Evolutionary conservation across 2,329 filamentous ascomycete species (phyloP).

Genomic region (Sclerotinia trifoliorum): DNA sequence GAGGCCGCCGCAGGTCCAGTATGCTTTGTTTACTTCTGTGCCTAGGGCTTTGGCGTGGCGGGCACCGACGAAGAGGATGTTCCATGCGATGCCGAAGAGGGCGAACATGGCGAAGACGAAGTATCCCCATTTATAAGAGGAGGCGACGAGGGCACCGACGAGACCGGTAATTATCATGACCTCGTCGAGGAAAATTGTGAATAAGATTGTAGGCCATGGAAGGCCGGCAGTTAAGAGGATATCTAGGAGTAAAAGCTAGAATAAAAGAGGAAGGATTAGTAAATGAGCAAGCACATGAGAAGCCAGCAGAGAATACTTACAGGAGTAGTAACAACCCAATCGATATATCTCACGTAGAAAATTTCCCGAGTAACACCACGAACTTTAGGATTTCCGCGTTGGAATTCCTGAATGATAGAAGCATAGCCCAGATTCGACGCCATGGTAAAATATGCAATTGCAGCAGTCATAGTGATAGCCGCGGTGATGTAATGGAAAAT

Average conservation of each 20-base stretch:
- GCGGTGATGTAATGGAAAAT: constrained; percentile 66
- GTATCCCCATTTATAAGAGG: constrained; percentile 68
- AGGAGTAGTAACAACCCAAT: constrained; percentile 63
- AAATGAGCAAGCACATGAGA: background rate
- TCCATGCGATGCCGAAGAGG: constrained; percentile 60
- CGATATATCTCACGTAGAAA: constrained; percentile 66
- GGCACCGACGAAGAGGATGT: constrained; percentile 56
- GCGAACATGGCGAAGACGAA: constrained; percentile 55
- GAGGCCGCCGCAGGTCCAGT: constrained; percentile 55
- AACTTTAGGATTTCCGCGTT: constrained; percentile 45
- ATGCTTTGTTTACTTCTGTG: constrained; percentile 51
- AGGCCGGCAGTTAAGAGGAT: constrained; percentile 63
- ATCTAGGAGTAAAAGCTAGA: constrained; percentile 56
- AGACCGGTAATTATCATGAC: constrained; percentile 68
- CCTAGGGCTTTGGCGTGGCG: constrained; percentile 56
- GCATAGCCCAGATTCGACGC: constrained; percentile 64
- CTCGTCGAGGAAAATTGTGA: constrained; percentile 60
- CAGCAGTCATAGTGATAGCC: constrained; percentile 55
- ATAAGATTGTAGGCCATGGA: constrained; percentile 63
- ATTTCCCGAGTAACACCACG: constrained; percentile 57
- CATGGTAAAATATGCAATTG: constrained; percentile 66
- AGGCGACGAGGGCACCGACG: constrained; percentile 61
- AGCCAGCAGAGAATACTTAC: constrained; percentile 27
- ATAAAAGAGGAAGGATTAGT: background rate
- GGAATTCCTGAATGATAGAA: constrained; percentile 61